Evolutionary conservation across 2,329 filamentous ascomycete species (phyloP), one percentile per base, ranked within the genome.

Genomic region (Fusarium goolgardi): DNA sequence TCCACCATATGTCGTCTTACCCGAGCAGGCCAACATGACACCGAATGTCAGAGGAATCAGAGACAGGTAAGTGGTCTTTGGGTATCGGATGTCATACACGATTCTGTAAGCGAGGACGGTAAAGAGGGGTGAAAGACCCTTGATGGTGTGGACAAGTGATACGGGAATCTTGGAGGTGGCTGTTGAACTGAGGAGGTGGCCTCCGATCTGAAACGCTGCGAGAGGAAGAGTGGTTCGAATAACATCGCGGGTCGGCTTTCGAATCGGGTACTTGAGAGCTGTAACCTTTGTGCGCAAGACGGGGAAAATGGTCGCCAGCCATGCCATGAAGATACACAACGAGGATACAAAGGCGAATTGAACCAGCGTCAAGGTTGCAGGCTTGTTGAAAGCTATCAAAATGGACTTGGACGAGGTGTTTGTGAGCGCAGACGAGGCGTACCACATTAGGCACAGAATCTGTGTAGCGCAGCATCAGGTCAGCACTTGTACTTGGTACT

Each of bases 341-440:
- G 90, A 88, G 13, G 93, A 93, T 40, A 99, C 95, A 74, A 97
- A 94, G 59, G 89, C 91, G 81, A 99, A 99, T 83, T 99, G 96
- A 52, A 97, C 85, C 59, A 97, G 85, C 2, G 95, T 98, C 73
- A 98, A 86, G 21, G 95, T 97, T 32, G 96, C 91, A 2, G 95
- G 95, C 79, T 93, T 96, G 60, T 92, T 89, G 70, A 97, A 93
- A 43, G 93, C 92, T 71, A 93, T 97, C 65, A 98, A 85, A 75
- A 99, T 99, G 20, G 95, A 92, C 81, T 99, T 99, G 53, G 96
- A 97, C 25, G 96, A 98, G 3, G 96, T 97, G 78, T 98, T 99
- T 65, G 96, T 97, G 72, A 98, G 83, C 66, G 96, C 96, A 43
- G 95, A 98, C 25, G 94, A 97, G 78, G 92, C 87, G 83, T 98